Conservation (phyloP, 257 asterid species). For the Craterostigma plantagineum region DNA sequence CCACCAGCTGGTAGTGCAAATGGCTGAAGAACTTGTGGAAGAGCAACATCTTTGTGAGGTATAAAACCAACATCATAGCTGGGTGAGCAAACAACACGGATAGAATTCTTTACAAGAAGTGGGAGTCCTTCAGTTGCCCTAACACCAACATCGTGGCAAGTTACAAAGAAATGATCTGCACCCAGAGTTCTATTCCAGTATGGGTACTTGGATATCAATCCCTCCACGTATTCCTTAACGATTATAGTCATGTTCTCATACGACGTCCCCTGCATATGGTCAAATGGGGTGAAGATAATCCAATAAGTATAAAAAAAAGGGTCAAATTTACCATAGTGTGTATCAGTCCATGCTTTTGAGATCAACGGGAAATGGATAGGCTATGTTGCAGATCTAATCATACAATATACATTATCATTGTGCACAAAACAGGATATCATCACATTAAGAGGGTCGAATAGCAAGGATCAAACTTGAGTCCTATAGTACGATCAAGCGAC, state of each 20-base stretch:
- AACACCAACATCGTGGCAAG: slow-evolving; percentile 98
- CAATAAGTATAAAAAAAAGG: not conserved
- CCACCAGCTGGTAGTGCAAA: slow-evolving; percentile 98
- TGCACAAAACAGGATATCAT: no score
- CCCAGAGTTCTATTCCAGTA: slow-evolving; percentile 97
- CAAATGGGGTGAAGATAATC: not conserved
- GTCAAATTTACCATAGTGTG: not conserved
- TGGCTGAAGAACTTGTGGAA: slow-evolving; percentile 95
- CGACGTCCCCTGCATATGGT: slow-evolving; percentile 64
- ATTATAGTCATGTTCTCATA: slow-evolving; percentile 91
- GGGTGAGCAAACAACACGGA: slow-evolving; percentile 96
- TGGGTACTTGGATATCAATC: slow-evolving; percentile 65
- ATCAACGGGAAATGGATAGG: no score
- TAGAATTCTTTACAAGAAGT: slow-evolving; percentile 80
- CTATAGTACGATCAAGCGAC: no score
- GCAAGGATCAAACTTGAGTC: no score
- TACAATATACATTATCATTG: no score
- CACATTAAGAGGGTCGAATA: no score
- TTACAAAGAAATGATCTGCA: slow-evolving; percentile 92
- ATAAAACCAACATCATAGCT: slow-evolving; percentile 96
- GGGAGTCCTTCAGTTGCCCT: slow-evolving; percentile 99
- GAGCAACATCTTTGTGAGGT: slow-evolving; percentile 97
- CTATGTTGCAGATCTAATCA: no score
- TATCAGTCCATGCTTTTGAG: not conserved
- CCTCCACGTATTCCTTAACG: slow-evolving; percentile 67